Evolutionary conservation across 371 early-diverging fungal species (phyloP).

Genomic region (Mitosporidium daphniae): DNA sequence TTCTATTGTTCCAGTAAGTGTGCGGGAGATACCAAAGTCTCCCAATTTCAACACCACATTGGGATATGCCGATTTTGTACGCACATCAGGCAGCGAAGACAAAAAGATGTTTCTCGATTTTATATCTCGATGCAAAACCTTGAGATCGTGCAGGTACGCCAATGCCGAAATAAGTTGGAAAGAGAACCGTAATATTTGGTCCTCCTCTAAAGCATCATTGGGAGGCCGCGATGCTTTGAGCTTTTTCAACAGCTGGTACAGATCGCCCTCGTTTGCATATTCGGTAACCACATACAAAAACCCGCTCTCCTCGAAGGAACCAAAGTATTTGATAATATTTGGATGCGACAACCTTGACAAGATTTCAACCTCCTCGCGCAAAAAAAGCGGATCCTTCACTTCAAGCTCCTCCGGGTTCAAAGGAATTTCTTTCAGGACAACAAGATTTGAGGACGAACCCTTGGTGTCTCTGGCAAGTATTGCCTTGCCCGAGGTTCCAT

Average conservation of each 20-base stretch:
- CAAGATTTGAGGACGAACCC: too few species aligned
- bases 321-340: constrained; percentile 4
- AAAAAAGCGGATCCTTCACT: too few species aligned
- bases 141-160: constrained; percentile 32
- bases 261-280: constrained; percentile 3
- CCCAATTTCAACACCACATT: constrained; percentile 4
- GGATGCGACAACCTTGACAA: constrained; percentile 5
- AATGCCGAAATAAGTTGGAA: constrained; percentile 27
- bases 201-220: neutral
- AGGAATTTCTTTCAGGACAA: too few species aligned
- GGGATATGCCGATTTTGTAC: too few species aligned
- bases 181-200: constrained; percentile 2
- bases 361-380: constrained; percentile 4
- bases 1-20: neutral
- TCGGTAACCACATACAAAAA: constrained; percentile 4
- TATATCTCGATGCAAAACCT: constrained; percentile 54
- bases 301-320: neutral
- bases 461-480: too few species aligned
- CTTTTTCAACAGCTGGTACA: neutral
- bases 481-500: too few species aligned
- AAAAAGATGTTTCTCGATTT: constrained; percentile 49
- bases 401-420: too few species aligned
- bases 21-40: constrained; percentile 5
- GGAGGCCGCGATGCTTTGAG: neutral
- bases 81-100: neutral